phyloP scores from a whole-genome alignment of 257 asterid species.

The Pogostemon cablin region DNA sequence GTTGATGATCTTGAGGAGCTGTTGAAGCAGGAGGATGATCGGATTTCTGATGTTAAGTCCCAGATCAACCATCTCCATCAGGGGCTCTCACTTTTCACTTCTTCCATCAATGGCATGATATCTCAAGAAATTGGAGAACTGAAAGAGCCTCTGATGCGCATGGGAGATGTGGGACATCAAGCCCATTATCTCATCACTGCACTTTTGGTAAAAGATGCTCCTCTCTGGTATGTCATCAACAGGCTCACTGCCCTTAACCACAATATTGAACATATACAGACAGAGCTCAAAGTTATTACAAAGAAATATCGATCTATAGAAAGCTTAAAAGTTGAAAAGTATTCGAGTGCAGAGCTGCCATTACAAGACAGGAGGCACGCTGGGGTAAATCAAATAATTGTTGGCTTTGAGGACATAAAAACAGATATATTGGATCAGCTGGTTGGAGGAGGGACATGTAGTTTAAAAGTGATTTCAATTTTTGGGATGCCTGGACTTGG shows the following conservation, averaged over 20 bases:
- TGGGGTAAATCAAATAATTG: conserved; percentile 1
- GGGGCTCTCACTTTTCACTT: background rate
- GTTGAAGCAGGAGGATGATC: background rate
- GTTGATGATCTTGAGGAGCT: conserved; percentile 13
- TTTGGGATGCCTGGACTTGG: conserved; percentile 15
- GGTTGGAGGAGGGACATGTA: background rate
- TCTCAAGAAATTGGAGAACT: conserved; percentile 6
- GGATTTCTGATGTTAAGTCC: background rate
- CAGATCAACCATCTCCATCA: background rate
- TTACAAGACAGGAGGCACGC: background rate
- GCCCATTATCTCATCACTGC: conserved; percentile 25
- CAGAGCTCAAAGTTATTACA: background rate
- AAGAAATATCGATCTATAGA: background rate
- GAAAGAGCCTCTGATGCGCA: background rate
- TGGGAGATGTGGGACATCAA: conserved; percentile 29
- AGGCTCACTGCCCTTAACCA: background rate
- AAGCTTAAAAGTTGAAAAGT: background rate
- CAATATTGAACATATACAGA: background rate
- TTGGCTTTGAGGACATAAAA: conserved; percentile 24
- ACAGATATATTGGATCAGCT: background rate
- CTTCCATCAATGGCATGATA: background rate
- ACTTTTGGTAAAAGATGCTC: conserved; percentile 17
- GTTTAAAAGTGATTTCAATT: conserved; percentile 1
- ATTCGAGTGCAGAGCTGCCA: background rate
- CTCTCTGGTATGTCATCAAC: background rate